Percentiles rank a stretch among this genome's conserved stretches.
Evolutionary conservation across 257 asterid species (phyloP).

Genomic region (Osmanthus fragrans): DNA sequence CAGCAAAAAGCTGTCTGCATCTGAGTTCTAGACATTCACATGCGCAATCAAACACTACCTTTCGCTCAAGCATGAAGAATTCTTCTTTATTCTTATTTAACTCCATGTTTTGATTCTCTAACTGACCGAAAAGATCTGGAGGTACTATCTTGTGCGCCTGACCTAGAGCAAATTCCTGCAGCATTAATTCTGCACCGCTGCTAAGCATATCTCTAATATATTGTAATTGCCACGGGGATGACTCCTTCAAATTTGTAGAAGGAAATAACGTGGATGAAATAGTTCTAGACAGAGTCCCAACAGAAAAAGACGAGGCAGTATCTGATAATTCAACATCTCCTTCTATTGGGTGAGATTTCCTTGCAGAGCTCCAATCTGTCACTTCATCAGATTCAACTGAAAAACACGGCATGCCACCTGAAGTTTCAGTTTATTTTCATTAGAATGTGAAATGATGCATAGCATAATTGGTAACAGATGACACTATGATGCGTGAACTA

Average conservation of each 20-base stretch:
- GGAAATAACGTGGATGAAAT: slow-evolving; percentile 34
- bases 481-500: neutral
- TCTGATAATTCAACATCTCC: slow-evolving; percentile 67
- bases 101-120: slow-evolving; percentile 53
- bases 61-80: slow-evolving; percentile 47
- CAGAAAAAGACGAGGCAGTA: slow-evolving; percentile 70
- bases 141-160: slow-evolving; percentile 55
- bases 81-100: slow-evolving; percentile 46
- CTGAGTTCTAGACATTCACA: slow-evolving; percentile 61
- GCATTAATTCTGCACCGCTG: slow-evolving; percentile 38
- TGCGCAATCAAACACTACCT: slow-evolving; percentile 66
- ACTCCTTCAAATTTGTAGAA: slow-evolving; percentile 38
- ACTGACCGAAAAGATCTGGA: slow-evolving; percentile 53
- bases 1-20: slow-evolving; percentile 37
- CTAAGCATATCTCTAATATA: slow-evolving; percentile 54
- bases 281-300: slow-evolving; percentile 42
- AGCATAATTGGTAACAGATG: neutral
- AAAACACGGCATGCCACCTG: slow-evolving; percentile 44
- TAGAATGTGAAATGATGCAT: slow-evolving; percentile 1
- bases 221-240: slow-evolving; percentile 62
- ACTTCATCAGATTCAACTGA: slow-evolving; percentile 52
- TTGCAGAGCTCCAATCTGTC: slow-evolving; percentile 45
- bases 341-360: slow-evolving; percentile 39
- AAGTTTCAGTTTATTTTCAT: slow-evolving; percentile 26
- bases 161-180: slow-evolving; percentile 64